Evolutionary conservation across 139 green algal genomes (phyloP), one percentile per base, ranked within the genome.

Genomic region (Gonium pectorale): DNA sequence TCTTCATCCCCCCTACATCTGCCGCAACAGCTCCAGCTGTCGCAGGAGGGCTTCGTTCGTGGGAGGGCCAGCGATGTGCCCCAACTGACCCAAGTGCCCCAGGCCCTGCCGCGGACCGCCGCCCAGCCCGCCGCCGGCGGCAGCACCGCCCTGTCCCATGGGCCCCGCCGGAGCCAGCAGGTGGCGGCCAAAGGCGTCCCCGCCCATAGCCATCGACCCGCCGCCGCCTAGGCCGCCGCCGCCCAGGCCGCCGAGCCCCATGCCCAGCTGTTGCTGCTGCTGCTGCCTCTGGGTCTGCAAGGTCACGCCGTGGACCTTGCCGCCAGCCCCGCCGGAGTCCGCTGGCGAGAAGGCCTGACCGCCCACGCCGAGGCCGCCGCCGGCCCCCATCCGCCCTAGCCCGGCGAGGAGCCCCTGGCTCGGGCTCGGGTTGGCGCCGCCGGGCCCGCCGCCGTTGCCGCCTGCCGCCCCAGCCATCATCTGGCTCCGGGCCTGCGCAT

Each of bases 1-100:
- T 19, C n/a, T n/a, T n/a, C n/a, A n/a, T n/a, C n/a, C 62, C 62
- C 31, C 31, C 31, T 63, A 74, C 78, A 84, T 84, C 35, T 84
- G 78, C 9, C 78, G 33, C 62, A 84, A 63, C 44, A 84, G 21
- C 63, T 84, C 78, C 7, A 84, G 44, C 33, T 84, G 78, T 26
- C 78, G 31, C 63, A 84, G 22, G 6, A 84, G 63, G 5, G 62
- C 63, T 22, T 84, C 78, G 33, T 74, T 84, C 2, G 63, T 66
- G n/a, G 78, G 78, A 27, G 78, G 62, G 2, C 78, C 78, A 13
- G 43, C 31, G 2, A 74, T 84, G 63, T 64, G 62, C 15, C 78
- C 78, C 64, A 84, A 4, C 63, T 74, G 74, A 31, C 22, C 69
- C 29, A 44, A 29, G 19, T 2, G 46, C 44, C 31, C 52, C 5